Evolutionary conservation across 441 rosid species (phyloP), one percentile per base, ranked within the genome.

Genomic region (Omphalea diandra): DNA sequence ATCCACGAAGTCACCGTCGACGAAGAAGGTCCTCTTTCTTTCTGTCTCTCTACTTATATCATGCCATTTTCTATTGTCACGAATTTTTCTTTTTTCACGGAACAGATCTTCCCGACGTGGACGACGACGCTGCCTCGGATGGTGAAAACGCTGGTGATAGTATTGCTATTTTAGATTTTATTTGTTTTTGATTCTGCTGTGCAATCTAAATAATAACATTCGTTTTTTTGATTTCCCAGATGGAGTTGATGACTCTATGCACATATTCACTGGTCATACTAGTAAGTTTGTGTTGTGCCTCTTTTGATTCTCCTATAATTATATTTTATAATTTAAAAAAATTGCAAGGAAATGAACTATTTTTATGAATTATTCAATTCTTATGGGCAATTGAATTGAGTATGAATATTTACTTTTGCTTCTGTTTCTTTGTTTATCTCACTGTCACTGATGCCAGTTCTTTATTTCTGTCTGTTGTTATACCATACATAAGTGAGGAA

Each of bases 211-310:
- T 43, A 8, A 18, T 18, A 4, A 0, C 7, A 0, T 47, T 33
- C 56, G 10, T 31, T 35, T 73, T 73, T 41, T 60, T 63, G 18
- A 59, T 63, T 57, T 74, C 38, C 12, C 79, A 84, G 96, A 85
- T 41, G 90, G 83, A 65, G 69, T 73, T 40, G 97, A 94, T 80
- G 98, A 91, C 75, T 91, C 97, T 1, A 17, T 87, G 76, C 98
- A 91, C 77, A 86, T 83, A 61, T 91, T 94, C 83, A 88, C 98
- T 1, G 98, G 97, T 57, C 97, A 94, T 53, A 79, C 84, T 9
- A 91, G 98, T 91, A 76, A 73, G 31, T 56, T 14, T 58, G n/a
- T 18, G 15, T 27, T 54, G 38, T 20, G 55, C 27, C 24, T 27
- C 22, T 27, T n/a, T 20, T 49, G 24, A 44, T 27, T 27, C n/a